These are phyloP conservation scores for Tetrahymena malaccensis DNA, from an alignment of 73 alveolate species.

Conservation along the genomic window DNA sequence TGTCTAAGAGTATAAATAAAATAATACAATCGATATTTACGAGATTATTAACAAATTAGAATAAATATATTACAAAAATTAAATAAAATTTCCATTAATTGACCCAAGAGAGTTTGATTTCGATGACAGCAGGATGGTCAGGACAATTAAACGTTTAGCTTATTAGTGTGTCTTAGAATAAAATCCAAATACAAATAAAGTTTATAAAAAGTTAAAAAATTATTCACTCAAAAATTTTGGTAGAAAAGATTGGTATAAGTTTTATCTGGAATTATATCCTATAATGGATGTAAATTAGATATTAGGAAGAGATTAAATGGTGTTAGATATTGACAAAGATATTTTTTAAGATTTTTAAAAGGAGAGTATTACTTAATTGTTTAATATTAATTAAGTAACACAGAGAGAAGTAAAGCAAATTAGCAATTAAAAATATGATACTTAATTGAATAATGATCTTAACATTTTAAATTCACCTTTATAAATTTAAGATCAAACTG, in stretches of 20 bases:
- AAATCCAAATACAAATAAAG: not conserved
- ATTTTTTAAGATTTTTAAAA: not conserved
- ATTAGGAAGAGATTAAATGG: not conserved
- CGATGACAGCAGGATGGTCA: not conserved
- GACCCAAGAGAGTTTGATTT: not conserved
- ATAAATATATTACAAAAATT: not conserved
- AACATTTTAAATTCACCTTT: not conserved
- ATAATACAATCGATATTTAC: not conserved
- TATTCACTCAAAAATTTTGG: not conserved
- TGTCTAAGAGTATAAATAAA: not conserved
- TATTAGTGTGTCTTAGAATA: not conserved
- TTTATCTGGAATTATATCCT: not conserved
- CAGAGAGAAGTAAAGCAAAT: not conserved
- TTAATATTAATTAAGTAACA: not conserved
- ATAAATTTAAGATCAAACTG: not conserved
- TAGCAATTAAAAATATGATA: too few species aligned
- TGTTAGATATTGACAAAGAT: not conserved
- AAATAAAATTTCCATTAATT: not conserved
- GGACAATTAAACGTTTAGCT: not conserved
- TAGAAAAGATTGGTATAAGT: not conserved
- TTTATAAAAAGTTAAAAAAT: not conserved
- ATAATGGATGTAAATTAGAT: not conserved
- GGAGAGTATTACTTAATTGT: too few species aligned
- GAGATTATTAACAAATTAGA: not conserved
- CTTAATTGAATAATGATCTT: not conserved